Base-by-base conservation (phyloP, 208 protist species). In the Crithidia fasciculata region DNA sequence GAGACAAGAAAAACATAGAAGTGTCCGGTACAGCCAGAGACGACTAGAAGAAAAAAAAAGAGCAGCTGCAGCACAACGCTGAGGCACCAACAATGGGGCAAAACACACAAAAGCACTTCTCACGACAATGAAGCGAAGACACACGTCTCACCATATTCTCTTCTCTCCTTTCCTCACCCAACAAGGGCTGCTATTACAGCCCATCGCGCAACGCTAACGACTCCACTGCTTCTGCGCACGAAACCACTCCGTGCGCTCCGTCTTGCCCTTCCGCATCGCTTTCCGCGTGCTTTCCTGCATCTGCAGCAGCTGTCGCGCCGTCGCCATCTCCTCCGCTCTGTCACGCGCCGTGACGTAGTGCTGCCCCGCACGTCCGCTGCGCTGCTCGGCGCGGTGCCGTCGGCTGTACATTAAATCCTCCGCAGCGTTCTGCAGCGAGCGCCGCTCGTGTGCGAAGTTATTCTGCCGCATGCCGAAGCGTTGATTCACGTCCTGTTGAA, bases 231-330 rank as follows among this genome's bases (percentile, higher is more conserved):
- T 94, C 56, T 67, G 54, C 12, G 66, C 79, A 7, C 74, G 76
- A 73, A 91, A 94, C 15, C 69, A 67, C 39, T 77, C 76, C 44
- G 72, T 84, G 37, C 89, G 74, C 53, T 64, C 63, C 10, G 59
- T 60, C 18, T 80, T 77, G n/a, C 78, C 77, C 52, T 77, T 67
- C 60, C 83, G 86, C 78, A 89, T 85, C 15, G 84, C 57, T 37
- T 69, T 57, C 13, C 89, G 79, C 50, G 80, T 80, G 4, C 55
- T 81, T 67, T 94, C 89, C 45, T 90, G 53, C 53, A 89, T 55
- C 61, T 80, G 74, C 57, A 94, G 73, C 50, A 91, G 73, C 55
- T 94, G 77, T 37, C 89, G 74, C 50, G 89, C 89, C 2, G 77
- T 81, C 36, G 76, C 82, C 82, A 91, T 70, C 19, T 88, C 76